Conservation (phyloP, 768 basidiomycete species). For the Lactifluus piperatus region DNA sequence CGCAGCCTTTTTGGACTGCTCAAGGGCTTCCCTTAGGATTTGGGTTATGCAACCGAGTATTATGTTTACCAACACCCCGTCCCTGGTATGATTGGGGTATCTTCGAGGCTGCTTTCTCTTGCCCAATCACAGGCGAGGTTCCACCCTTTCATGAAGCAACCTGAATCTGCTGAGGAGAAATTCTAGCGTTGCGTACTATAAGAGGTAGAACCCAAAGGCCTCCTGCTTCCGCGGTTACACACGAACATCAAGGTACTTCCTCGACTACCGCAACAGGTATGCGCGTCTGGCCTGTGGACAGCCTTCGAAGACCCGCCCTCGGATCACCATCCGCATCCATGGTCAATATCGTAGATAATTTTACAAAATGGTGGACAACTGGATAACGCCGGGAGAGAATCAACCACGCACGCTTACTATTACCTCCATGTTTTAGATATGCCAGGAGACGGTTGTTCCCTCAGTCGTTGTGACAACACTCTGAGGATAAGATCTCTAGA, state of each 20-base stretch:
- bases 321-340: not conserved
- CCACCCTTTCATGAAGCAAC: too few species aligned
- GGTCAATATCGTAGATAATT: not conserved
- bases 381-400: not conserved
- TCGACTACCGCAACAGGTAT: slow-evolving; percentile 27
- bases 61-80: too few species aligned
- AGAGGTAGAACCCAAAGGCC: slow-evolving; percentile 28
- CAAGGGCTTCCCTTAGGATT: too few species aligned
- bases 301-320: slow-evolving; percentile 7
- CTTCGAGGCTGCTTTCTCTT: too few species aligned
- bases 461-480: not conserved
- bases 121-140: too few species aligned
- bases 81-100: too few species aligned
- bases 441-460: slow-evolving; percentile 4
- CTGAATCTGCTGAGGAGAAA: slow-evolving; percentile 24
- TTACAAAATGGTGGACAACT: slow-evolving; percentile 4
- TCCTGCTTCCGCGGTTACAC: slow-evolving; percentile 22
- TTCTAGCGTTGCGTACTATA: slow-evolving; percentile 26
- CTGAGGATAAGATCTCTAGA: not conserved
- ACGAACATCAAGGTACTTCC: slow-evolving; percentile 23
- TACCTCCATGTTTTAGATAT: not conserved
- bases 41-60: too few species aligned
- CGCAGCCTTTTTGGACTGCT: too few species aligned
- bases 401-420: not conserved
- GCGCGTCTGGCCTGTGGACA: slow-evolving; percentile 26